Conservation (phyloP, 2,329 filamentous ascomycete genomes). For the Plectosphaerella cucumerina region DNA sequence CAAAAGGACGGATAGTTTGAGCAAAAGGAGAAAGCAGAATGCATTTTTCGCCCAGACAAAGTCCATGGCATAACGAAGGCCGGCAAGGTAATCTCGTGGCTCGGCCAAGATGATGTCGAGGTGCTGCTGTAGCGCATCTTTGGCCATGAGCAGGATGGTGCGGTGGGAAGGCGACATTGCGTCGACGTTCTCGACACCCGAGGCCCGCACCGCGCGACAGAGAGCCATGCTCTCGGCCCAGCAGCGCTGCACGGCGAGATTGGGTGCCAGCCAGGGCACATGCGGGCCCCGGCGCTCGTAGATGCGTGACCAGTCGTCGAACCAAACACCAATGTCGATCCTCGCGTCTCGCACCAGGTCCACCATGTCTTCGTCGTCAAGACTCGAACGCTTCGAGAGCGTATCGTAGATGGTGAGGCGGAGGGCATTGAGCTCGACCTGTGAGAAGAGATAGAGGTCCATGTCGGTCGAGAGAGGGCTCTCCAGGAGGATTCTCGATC, state of each 20-base stretch:
- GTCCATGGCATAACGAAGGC: slow-evolving; percentile 50
- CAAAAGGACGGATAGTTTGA: slow-evolving; percentile 46
- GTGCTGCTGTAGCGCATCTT: slow-evolving; percentile 45
- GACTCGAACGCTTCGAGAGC: slow-evolving; percentile 17
- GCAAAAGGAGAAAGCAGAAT: slow-evolving; percentile 50
- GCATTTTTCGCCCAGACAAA: slow-evolving; percentile 57
- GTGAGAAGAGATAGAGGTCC: slow-evolving; percentile 47
- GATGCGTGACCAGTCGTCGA: slow-evolving; percentile 30
- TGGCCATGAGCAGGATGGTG: slow-evolving; percentile 43
- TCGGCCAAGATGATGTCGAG: slow-evolving; percentile 42
- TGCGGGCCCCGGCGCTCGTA: slow-evolving; percentile 16
- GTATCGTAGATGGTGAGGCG: slow-evolving; percentile 31
- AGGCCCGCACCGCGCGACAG: slow-evolving; percentile 42
- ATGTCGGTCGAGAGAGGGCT: slow-evolving; percentile 37
- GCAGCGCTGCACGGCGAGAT: slow-evolving; percentile 46
- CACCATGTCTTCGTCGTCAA: slow-evolving; percentile 29
- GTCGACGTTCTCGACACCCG: slow-evolving; percentile 21
- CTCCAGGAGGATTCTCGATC: slow-evolving; percentile 39
- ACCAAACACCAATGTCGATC: slow-evolving; percentile 45
- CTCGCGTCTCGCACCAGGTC: slow-evolving; percentile 37
- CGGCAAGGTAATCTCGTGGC: slow-evolving; percentile 41
- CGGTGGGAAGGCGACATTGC: slow-evolving; percentile 45
- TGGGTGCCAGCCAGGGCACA: slow-evolving; percentile 33
- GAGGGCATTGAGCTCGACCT: slow-evolving; percentile 36
- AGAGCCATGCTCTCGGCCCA: slow-evolving; percentile 50